phyloP scores from a whole-genome alignment of 306 rosid genomes.

The Casuarina equisetifolia region DNA sequence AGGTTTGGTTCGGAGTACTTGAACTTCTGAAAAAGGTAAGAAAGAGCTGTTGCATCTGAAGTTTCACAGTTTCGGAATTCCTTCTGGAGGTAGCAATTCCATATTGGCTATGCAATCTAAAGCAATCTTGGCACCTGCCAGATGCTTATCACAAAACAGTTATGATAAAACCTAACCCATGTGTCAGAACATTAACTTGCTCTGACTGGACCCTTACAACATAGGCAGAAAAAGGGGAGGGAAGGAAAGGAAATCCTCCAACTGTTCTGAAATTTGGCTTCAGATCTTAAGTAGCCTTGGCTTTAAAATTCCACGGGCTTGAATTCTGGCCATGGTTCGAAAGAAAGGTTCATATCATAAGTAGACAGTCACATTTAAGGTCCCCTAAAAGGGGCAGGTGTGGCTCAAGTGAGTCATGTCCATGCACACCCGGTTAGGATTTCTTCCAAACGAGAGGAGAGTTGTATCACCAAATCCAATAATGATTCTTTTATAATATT shows the following conservation, averaged over 20 bases:
- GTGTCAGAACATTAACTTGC: neutral
- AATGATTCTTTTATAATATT: too few relatives aligned
- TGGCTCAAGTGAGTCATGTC: neutral
- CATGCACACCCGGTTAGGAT: neutral
- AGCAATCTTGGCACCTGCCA: too few relatives aligned
- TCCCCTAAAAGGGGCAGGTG: neutral
- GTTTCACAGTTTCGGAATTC: neutral
- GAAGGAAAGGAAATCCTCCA: neutral
- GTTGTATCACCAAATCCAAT: too few relatives aligned
- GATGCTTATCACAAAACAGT: neutral
- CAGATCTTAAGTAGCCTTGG: neutral
- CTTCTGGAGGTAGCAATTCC: neutral
- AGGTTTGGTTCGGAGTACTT: too few relatives aligned
- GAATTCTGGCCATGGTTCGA: too few relatives aligned
- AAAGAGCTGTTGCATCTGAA: neutral
- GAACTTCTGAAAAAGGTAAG: too few relatives aligned
- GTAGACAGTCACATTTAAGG: neutral
- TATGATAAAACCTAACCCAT: neutral
- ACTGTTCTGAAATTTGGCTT: neutral
- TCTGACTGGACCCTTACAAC: neutral
- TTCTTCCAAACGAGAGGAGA: neutral
- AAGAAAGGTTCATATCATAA: too few relatives aligned
- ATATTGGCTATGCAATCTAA: neutral
- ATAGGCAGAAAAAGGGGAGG: neutral
- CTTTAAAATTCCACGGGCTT: neutral